Evolutionary conservation across 306 rosid species (phyloP).

Genomic region (Cajanus cajan): DNA sequence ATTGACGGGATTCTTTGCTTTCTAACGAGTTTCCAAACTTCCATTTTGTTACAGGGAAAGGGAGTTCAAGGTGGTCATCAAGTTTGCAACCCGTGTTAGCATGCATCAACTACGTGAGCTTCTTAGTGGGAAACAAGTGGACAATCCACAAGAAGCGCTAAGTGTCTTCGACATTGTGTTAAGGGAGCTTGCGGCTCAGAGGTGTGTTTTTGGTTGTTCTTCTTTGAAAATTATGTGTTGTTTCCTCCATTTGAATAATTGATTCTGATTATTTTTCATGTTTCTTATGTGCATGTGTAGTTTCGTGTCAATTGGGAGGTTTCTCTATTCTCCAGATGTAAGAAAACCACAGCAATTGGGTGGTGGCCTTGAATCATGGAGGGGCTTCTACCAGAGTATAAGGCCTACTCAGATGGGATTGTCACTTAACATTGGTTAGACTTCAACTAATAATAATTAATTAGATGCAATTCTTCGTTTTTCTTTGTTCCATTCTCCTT

Average conservation of each 20-base stretch:
- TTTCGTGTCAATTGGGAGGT: constrained; percentile 42
- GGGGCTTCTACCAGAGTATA: constrained; percentile 57
- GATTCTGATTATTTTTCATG: neutral
- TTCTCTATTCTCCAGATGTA: constrained; percentile 45
- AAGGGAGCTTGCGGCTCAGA: constrained; percentile 44
- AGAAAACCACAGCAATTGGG: constrained; percentile 46
- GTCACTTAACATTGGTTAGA: constrained; percentile 50
- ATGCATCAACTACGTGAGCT: constrained; percentile 47
- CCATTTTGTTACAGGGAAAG: constrained; percentile 31
- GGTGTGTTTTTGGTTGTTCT: constrained; percentile 26
- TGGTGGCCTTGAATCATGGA: constrained; percentile 56
- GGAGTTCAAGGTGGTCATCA: constrained; percentile 41
- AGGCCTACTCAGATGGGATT: constrained; percentile 61
- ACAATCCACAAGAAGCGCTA: constrained; percentile 45
- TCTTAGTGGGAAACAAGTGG: constrained; percentile 44
- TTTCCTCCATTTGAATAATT: neutral
- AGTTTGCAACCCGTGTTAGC: constrained; percentile 39
- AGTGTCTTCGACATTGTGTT: constrained; percentile 48
- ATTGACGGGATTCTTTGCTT: neutral
- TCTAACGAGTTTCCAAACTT: neutral
- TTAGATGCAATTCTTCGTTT: neutral
- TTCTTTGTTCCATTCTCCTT: neutral
- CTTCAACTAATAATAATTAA: neutral
- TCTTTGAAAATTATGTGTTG: neutral
- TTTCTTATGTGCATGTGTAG: constrained; percentile 30